These are phyloP conservation scores for Cucumis sativus DNA, from an alignment of 306 rosid genomes.

Conservation along the genomic window Cucumber_9930_V3 NC_026661.2:13808001-13808500, in stretches of 20 bases:
- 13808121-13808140: background rate
- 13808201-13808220: background rate
- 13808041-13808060: background rate
- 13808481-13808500: conserved; percentile 33
- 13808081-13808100: background rate
- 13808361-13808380: background rate
- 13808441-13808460: background rate
- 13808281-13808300: conserved; percentile 12
- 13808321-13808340: background rate
- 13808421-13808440: background rate
- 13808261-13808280: background rate
- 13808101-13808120: background rate
- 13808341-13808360: background rate
- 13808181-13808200: background rate
- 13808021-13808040: background rate
- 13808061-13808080: background rate
- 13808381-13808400: background rate
- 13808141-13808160: background rate
- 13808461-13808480: background rate
- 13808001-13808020: background rate
- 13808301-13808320: conserved; percentile 9
- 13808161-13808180: conserved; percentile 5
- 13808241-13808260: background rate
- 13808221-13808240: background rate
- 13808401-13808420: background rate